Evolutionary conservation across 495 filamentous ascomycete genomes (phyloP), one percentile per base, ranked within the genome.

Genomic region (Aspergillus wentii): DNA sequence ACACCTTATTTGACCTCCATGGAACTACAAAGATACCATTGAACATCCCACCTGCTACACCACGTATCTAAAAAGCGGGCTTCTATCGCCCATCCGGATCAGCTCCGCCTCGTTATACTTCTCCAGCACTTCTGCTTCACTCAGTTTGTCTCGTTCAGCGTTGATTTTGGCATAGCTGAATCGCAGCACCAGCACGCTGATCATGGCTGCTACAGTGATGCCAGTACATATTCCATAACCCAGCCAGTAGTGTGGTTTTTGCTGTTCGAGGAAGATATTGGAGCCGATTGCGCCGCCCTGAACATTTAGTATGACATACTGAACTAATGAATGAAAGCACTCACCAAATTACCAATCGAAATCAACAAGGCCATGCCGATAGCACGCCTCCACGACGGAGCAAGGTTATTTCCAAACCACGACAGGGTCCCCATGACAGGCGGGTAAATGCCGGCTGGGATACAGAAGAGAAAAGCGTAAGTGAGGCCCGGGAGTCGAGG

Each of bases 51-150:
- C n/a, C n/a, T n/a, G n/a, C n/a, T n/a, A n/a, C n/a, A n/a, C n/a
- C n/a, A n/a, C n/a, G n/a, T 33, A 83, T 33, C 74, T 66, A 54
- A 79, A 83, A 7, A 76, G 73, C 33, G 74, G 44, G 4, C 74
- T 71, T 26, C 52, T 67, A 46, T 82, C 79, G 1, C 79, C 79
- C 52, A 70, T 43, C 13, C 54, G 59, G 17, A 71, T 74, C 43
- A 83, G 47, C 54, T 82, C 66, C 35, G 71, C 61, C 9, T 52
- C 50, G 3, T 70, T 72, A 40, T 66, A 67, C 5, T 44, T 54
- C 17, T 40, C 52, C 35, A 62, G 58, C 13, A 49, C 61, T 4
- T 71, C 69, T 19, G 9, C 33, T 8, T 65, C 61, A 7, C 20
- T 14, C 25, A 22, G 10, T 16, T 26, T 22, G n/a, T 26, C 40